Percentiles rank a stretch among this genome's conserved stretches.
Conservation (phyloP, 192 early-diverging fungal species). For the Umbelopsis isabellina region DNA sequence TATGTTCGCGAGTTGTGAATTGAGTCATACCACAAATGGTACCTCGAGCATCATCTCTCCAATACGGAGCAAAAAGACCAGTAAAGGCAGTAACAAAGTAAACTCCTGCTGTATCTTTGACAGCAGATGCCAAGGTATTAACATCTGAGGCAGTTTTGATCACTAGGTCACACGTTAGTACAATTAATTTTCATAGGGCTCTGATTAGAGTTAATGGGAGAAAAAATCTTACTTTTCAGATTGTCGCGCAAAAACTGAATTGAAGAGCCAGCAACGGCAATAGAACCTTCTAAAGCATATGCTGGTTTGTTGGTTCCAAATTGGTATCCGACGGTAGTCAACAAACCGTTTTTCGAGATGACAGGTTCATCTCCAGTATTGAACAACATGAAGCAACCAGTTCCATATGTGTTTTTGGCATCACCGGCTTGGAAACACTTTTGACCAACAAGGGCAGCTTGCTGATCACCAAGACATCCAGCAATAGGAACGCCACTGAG, state of each 20-base stretch:
- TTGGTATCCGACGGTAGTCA: slow-evolving; percentile 91
- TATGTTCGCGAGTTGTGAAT: slow-evolving; percentile 82
- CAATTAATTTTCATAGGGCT: neutral
- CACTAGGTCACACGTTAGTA: neutral
- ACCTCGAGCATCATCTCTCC: slow-evolving; percentile 89
- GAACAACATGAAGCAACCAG: slow-evolving; percentile 96
- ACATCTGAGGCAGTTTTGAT: slow-evolving; percentile 78
- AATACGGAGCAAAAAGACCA: slow-evolving; percentile 94
- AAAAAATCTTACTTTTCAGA: slow-evolving; percentile 47
- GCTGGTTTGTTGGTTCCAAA: slow-evolving; percentile 71
- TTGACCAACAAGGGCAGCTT: slow-evolving; percentile 95
- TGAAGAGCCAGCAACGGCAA: slow-evolving; percentile 89
- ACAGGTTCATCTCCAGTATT: slow-evolving; percentile 83
- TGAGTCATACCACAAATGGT: slow-evolving; percentile 88
- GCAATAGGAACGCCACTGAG: slow-evolving; percentile 77
- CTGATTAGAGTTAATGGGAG: neutral
- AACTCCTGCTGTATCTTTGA: slow-evolving; percentile 81
- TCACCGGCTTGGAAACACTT: slow-evolving; percentile 85
- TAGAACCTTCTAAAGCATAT: slow-evolving; percentile 92
- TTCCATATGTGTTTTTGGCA: slow-evolving; percentile 96
- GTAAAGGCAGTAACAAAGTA: slow-evolving; percentile 96
- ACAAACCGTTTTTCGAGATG: slow-evolving; percentile 78
- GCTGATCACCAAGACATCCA: slow-evolving; percentile 94
- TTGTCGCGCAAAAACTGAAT: slow-evolving; percentile 92
- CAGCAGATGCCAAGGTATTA: slow-evolving; percentile 65